Evolutionary conservation across 2,329 filamentous ascomycete genomes (phyloP).

Genomic region (Fusarium avenaceum): DNA sequence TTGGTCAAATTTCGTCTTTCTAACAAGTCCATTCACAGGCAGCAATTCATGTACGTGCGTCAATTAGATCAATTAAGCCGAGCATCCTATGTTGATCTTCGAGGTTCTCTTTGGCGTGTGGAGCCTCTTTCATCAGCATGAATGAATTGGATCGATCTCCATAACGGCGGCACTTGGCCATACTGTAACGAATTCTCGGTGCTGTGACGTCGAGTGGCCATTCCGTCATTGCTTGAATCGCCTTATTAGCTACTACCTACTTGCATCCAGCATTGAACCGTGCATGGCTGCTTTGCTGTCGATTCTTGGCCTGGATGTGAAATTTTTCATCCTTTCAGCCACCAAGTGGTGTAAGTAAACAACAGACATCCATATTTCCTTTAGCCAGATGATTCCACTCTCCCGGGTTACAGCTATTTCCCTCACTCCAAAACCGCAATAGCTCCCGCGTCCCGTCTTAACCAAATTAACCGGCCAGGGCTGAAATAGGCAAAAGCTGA

Average conservation of each 20-base stretch:
- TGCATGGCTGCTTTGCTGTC: conserved; percentile 7
- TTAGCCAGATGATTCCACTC: conserved; percentile 19
- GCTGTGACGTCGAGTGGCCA: conserved; percentile 45
- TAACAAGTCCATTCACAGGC: conserved; percentile 28
- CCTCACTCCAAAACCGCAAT: conserved; percentile 34
- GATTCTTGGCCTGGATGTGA: conserved; percentile 14
- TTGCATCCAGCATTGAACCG: conserved; percentile 12
- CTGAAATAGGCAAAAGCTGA: conserved; percentile 37
- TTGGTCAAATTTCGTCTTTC: conserved; percentile 9
- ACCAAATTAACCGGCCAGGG: conserved; percentile 38
- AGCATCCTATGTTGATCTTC: conserved; percentile 26
- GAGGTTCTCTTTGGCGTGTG: conserved; percentile 24
- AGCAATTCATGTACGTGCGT: conserved; percentile 23
- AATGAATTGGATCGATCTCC: conserved; percentile 21
- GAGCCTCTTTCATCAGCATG: conserved; percentile 33
- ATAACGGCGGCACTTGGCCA: conserved; percentile 32
- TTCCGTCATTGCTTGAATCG: conserved; percentile 28
- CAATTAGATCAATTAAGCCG: conserved; percentile 7
- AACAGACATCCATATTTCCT: conserved; percentile 16
- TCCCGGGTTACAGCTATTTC: conserved; percentile 27
- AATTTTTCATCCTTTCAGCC: conserved; percentile 13
- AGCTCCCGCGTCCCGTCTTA: conserved; percentile 11
- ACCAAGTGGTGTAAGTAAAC: conserved; percentile 5
- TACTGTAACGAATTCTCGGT: conserved; percentile 24
- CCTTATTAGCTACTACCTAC: not conserved